These are phyloP conservation scores for Pleurotus platypus DNA, from an alignment of 768 basidiomycete species.

Conservation along the genomic window DNA sequence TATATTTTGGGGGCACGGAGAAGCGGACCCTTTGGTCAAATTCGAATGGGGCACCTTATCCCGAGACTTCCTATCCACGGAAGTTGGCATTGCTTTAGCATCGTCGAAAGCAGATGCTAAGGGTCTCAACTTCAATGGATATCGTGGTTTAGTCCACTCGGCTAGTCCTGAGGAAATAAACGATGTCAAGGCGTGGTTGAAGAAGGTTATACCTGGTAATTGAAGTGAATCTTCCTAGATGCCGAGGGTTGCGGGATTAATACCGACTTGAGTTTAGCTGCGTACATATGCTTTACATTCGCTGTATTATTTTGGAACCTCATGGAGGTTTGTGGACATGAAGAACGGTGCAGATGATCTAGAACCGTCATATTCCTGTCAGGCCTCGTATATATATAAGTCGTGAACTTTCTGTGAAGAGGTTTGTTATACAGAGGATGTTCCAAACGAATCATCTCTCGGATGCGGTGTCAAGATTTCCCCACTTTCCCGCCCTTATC, in stretches of 20 bases:
- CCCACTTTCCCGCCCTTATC: no score
- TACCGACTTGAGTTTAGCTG: background rate
- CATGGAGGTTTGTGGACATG: background rate
- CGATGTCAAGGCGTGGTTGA: conserved; percentile 15
- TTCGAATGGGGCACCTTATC: conserved; percentile 10
- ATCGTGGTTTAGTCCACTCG: conserved; percentile 11
- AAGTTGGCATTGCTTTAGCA: conserved; percentile 13
- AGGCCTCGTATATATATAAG: no score
- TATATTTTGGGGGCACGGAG: conserved; percentile 22
- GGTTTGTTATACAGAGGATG: no score
- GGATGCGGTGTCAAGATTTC: no score
- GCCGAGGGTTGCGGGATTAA: background rate
- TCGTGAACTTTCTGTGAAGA: no score
- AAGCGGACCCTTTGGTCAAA: conserved; percentile 13
- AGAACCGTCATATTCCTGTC: no score
- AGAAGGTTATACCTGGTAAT: conserved; percentile 13
- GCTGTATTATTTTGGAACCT: conserved; percentile 4
- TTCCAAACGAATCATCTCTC: no score
- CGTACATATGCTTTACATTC: background rate
- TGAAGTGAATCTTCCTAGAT: background rate
- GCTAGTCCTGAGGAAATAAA: conserved; percentile 13
- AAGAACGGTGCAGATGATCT: no score
- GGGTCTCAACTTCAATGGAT: conserved; percentile 13
- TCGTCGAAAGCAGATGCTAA: conserved; percentile 1
- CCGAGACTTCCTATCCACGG: conserved; percentile 14